Evolutionary conservation across 2,329 filamentous ascomycete genomes (phyloP).

Genomic region (Alternaria ventricosa): DNA sequence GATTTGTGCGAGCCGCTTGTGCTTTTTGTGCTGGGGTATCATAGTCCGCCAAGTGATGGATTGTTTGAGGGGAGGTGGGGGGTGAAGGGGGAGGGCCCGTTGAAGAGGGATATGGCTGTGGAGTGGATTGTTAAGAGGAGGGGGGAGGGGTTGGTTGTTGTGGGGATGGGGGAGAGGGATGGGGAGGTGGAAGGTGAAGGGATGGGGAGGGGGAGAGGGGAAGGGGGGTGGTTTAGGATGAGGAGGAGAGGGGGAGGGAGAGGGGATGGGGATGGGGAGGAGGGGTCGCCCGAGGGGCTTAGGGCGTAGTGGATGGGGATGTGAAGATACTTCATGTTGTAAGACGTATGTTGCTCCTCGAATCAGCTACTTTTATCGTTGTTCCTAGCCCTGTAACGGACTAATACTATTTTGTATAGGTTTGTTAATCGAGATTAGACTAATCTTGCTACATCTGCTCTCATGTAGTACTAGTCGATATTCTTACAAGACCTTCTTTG

Average conservation of each 20-base stretch:
- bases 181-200: background rate
- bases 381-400: too few species aligned
- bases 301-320: background rate
- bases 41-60: background rate
- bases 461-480: too few species aligned
- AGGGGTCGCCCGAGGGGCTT: background rate
- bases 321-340: background rate
- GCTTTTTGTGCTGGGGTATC: constrained; percentile 10
- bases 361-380: too few species aligned
- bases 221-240: background rate
- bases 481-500: too few species aligned
- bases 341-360: too few species aligned
- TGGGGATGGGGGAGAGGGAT: background rate
- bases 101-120: background rate
- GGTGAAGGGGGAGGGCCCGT: background rate
- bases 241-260: background rate
- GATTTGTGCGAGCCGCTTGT: constrained; percentile 14
- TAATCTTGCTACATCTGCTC: too few species aligned
- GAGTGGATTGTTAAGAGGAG: constrained; percentile 9
- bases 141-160: constrained; percentile 2
- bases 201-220: background rate
- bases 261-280: background rate
- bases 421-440: too few species aligned
- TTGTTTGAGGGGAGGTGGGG: background rate
- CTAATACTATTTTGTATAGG: too few species aligned